Conservation (phyloP, 1,284 basidiomycete genomes). For the Cryptococcus floricola region DNA sequence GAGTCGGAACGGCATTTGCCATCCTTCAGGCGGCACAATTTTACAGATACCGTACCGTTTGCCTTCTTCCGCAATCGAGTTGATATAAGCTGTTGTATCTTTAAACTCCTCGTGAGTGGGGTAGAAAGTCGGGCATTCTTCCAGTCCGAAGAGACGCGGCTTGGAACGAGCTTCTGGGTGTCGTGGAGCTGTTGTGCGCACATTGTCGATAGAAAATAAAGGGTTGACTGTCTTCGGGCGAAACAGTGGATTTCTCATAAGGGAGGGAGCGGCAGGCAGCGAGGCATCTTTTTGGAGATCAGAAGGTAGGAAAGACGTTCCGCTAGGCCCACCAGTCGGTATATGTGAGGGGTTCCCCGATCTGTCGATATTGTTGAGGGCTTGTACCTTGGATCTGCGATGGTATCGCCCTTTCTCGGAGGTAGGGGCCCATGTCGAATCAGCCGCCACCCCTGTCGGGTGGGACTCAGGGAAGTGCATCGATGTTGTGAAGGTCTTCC, state of each 20-base stretch:
- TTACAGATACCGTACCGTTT: conserved; percentile 89
- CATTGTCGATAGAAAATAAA: conserved; percentile 32
- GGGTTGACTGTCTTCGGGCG: conserved; percentile 29
- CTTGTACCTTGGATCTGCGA: conserved; percentile 41
- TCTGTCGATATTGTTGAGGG: conserved; percentile 38
- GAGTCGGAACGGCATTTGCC: conserved; percentile 96
- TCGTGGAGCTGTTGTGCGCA: conserved; percentile 34
- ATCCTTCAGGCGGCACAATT: conserved; percentile 86
- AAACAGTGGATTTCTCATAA: conserved; percentile 32
- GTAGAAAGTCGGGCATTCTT: conserved; percentile 85
- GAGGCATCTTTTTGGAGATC: conserved; percentile 14
- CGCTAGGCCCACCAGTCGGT: conserved; percentile 17
- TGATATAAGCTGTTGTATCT: conserved; percentile 95
- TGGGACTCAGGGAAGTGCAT: conserved; percentile 31
- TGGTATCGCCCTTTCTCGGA: conserved; percentile 26
- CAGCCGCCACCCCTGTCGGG: conserved; percentile 9
- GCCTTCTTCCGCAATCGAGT: conserved; percentile 71
- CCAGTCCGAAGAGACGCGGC: conserved; percentile 70
- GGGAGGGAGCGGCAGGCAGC: conserved; percentile 13
- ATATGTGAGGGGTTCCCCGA: conserved; percentile 9
- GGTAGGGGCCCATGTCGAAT: conserved; percentile 5
- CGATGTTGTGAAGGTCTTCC: conserved; percentile 37
- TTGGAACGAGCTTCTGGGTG: conserved; percentile 28
- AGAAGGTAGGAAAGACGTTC: conserved; percentile 39
- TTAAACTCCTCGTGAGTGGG: conserved; percentile 86